phyloP scores from a whole-genome alignment of 345 rosid genomes.

The Brassica napus region DNA sequence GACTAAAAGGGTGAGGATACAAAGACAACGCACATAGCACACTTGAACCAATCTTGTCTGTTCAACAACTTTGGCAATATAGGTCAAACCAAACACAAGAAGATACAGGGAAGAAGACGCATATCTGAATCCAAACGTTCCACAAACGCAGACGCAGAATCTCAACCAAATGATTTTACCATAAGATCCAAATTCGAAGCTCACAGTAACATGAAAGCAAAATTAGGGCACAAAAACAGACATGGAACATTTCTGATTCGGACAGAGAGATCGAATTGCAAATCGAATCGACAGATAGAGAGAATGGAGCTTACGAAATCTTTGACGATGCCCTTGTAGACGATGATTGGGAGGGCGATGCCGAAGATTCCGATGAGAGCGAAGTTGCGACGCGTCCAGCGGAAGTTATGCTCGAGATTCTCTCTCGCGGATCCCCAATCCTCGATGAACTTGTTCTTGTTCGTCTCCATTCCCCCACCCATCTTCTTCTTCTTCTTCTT shows the following conservation, averaged over 20 bases:
- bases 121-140: constrained; percentile 7
- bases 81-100: not conserved
- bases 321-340: constrained; percentile 89
- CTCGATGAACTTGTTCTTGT: constrained; percentile 91
- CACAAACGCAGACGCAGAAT: not conserved
- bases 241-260: too few species aligned
- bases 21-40: not conserved
- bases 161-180: not conserved
- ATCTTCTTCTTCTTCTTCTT: constrained; percentile 36
- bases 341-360: constrained; percentile 72
- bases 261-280: not conserved
- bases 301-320: constrained; percentile 58
- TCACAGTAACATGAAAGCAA: not conserved
- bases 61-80: not conserved
- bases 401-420: constrained; percentile 90
- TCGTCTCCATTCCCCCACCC: constrained; percentile 95
- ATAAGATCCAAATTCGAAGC: not conserved
- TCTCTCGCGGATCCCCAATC: constrained; percentile 86
- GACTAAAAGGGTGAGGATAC: too few species aligned
- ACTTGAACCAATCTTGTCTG: not conserved
- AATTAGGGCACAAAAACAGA: not conserved
- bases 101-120: not conserved
- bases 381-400: constrained; percentile 91
- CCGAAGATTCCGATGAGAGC: constrained; percentile 89
- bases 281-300: not conserved